A percentile compares a stretch with the other conserved stretches of the same genome.
phyloP scores from a whole-genome alignment of 176 grass and related monocot genomes.

The Olyra latifolia region DNA sequence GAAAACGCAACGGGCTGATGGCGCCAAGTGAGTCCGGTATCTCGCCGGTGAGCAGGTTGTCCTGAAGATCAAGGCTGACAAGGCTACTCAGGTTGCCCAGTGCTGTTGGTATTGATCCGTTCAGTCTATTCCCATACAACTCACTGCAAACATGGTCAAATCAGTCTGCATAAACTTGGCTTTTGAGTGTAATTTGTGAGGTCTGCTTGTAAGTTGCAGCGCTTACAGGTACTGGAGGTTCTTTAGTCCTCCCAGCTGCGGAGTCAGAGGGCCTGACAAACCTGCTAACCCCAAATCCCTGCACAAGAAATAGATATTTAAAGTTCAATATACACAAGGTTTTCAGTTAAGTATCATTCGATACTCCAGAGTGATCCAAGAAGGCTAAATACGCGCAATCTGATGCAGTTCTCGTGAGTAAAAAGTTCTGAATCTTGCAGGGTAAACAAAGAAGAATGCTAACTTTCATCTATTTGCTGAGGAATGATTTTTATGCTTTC shows the following conservation, averaged over 20 bases:
- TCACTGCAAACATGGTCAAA: conserved; percentile 21
- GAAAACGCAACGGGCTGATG: not conserved
- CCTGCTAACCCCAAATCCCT: conserved; percentile 50
- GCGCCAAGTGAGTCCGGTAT: conserved; percentile 23
- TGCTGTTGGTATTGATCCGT: conserved; percentile 25
- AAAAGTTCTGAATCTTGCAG: not conserved
- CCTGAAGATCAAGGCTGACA: conserved; percentile 29
- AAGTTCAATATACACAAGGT: not conserved
- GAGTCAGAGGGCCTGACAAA: conserved; percentile 42
- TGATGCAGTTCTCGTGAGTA: not conserved
- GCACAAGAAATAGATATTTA: not conserved
- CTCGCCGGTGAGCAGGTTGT: not conserved
- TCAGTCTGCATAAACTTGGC: not conserved
- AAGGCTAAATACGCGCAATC: not conserved
- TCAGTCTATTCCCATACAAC: conserved; percentile 22
- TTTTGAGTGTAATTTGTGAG: not conserved
- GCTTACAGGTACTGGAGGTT: conserved; percentile 56
- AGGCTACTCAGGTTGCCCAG: conserved; percentile 34
- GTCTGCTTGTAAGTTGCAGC: not conserved
- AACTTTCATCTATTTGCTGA: not conserved
- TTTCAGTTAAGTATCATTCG: not conserved
- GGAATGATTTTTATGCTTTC: not conserved
- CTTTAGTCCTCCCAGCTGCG: conserved; percentile 31
- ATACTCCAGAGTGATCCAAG: not conserved
- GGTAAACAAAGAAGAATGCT: too few relatives aligned